Evolutionary conservation across 805 yeast species (phyloP).

Genomic region (Torulaspora delbrueckii): DNA sequence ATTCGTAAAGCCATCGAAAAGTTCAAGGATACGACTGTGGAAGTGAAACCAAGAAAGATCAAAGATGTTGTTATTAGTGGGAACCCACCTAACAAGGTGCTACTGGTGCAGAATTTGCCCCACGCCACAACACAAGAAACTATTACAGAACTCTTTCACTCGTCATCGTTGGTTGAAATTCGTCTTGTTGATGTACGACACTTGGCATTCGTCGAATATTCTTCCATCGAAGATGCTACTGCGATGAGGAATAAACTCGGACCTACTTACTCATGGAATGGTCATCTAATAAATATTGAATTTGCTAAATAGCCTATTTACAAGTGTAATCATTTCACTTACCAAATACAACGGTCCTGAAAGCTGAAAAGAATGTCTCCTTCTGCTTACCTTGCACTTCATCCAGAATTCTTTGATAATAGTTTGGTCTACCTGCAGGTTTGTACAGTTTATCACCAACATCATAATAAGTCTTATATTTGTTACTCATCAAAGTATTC

Average conservation of each 20-base stretch:
- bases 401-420: constrained; percentile 63
- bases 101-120: constrained; percentile 66
- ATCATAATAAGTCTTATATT: constrained; percentile 58
- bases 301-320: constrained; percentile 25
- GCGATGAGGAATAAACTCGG: constrained; percentile 17
- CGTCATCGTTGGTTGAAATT: constrained; percentile 59
- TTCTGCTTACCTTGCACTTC: constrained; percentile 69
- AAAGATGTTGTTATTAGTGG: constrained; percentile 15
- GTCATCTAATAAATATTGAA: constrained; percentile 22
- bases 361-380: constrained; percentile 59
- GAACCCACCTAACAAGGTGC: constrained; percentile 62
- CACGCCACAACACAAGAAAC: constrained; percentile 37
- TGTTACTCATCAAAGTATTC: constrained; percentile 52
- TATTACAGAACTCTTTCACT: constrained; percentile 45
- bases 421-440: constrained; percentile 84
- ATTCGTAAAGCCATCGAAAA: constrained; percentile 10
- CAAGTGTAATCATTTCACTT: constrained; percentile 35
- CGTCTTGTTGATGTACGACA: constrained; percentile 62
- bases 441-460: constrained; percentile 59
- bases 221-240: constrained; percentile 47
- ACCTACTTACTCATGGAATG: constrained; percentile 9
- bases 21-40: neutral
- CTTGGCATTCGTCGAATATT: constrained; percentile 80
- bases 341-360: constrained; percentile 74
- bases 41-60: constrained; percentile 1